Evolutionary conservation across 2,329 filamentous ascomycete genomes (phyloP), one percentile per base, ranked within the genome.

Genomic region (Colletotrichum sidae): DNA sequence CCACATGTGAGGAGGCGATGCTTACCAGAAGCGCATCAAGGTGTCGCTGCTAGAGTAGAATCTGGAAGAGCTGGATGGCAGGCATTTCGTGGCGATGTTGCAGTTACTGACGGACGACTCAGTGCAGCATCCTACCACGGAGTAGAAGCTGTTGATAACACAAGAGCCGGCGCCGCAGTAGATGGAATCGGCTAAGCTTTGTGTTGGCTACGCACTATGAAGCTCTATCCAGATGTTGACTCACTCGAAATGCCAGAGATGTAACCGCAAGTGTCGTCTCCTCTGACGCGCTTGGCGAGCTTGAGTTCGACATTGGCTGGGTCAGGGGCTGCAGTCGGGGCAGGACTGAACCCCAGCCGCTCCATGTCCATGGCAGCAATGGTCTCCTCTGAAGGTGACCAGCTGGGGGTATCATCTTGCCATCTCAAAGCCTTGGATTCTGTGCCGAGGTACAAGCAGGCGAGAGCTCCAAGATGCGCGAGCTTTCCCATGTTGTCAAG

Each of bases 201-300:
- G 11, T 13, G 15, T 67, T 10, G 65, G 50, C 34, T 47, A 44
- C 46, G 2, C 42, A 70, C 72, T 53, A 2, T 2, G 13, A 0
- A 15, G 33, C 39, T 15, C 8, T 17, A 13, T 11, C 12, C 17
- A 8, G 9, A 17, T 4, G 10, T 6, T 4, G 42, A 68, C 72
- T 66, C 44, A 72, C 74, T 71, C 6, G 49, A 42, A 25, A 68
- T 63, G 37, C 75, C 75, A 49, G 65, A 68, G 38, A 77, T 67
- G 47, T 75, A 77, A 45, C 65, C 76, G 60, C 76, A 77, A 0
- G 75, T 77, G 45, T 76, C 74, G 46, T 72, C 70, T 5, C 57
- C 63, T 8, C 67, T 47, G n/a, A 57, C 64, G 15, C 74, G 72
- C 65, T 72, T 74, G 8, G 61, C 39, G 39, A 72, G 58, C 34